Percentiles rank a stretch among this genome's conserved stretches.
Conservation (phyloP, 2,329 filamentous ascomycete genomes). For the Ascochyta clinopodiicola region DNA sequence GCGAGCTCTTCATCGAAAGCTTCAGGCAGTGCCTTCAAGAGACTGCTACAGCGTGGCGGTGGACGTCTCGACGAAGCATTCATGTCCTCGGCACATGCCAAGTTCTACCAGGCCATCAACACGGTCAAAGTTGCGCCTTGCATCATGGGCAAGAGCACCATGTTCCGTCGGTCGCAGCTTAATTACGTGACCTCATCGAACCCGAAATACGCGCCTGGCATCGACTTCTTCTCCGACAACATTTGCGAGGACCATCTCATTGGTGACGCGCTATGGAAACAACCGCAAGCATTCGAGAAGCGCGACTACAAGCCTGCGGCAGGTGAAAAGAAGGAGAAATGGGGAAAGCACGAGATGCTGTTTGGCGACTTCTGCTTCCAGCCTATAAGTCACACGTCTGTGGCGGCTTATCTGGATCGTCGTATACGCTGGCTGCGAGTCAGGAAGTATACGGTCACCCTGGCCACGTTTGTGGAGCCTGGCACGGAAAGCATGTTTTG, state of each 20-base stretch:
- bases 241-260: constrained; percentile 99
- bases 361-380: constrained; percentile 89
- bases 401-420: constrained; percentile 77
- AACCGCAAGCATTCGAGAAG: constrained; percentile 49
- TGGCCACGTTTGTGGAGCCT: constrained; percentile 90
- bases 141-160: constrained; percentile 95
- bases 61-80: constrained; percentile 93
- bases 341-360: constrained; percentile 81
- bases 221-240: constrained; percentile 93
- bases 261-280: constrained; percentile 86
- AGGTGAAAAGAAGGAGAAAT: constrained; percentile 50
- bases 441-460: constrained; percentile 88
- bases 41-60: constrained; percentile 62
- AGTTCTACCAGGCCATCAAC: constrained; percentile 98
- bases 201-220: constrained; percentile 65
- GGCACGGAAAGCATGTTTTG: constrained; percentile 89
- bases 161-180: constrained; percentile 94
- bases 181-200: constrained; percentile 70
- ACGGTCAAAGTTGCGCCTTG: constrained; percentile 89
- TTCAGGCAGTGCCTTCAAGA: constrained; percentile 28
- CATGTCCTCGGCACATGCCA: constrained; percentile 90
- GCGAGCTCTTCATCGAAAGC: constrained; percentile 35
- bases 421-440: constrained; percentile 90
- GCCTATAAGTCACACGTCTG: constrained; percentile 81
- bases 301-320: constrained; percentile 29